phyloP scores from a whole-genome alignment of 495 filamentous ascomycete species.

The Aspergillus asperescens region DNA sequence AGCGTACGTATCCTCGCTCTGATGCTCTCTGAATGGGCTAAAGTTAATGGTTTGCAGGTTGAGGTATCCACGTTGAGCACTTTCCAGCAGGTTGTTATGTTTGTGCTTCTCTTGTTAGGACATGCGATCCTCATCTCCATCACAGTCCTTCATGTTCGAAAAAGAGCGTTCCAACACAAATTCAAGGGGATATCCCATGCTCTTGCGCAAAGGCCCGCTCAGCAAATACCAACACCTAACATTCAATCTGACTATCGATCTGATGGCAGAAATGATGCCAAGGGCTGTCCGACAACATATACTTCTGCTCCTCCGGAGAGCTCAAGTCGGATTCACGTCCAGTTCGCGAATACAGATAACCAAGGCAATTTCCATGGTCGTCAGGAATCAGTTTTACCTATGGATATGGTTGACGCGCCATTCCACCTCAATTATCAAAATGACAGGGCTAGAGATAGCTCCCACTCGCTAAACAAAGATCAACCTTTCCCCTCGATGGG shows the following conservation, averaged over 20 bases:
- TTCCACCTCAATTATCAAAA: conserved; percentile 39
- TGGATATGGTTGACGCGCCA: not conserved
- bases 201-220: conserved; percentile 20
- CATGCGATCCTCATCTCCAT: conserved; percentile 49
- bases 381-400: too few relatives aligned
- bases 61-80: conserved; percentile 66
- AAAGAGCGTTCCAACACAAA: conserved; percentile 63
- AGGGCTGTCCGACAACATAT: not conserved
- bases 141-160: conserved; percentile 51
- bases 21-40: not conserved
- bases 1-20: conserved; percentile 46
- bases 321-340: conserved; percentile 10
- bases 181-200: conserved; percentile 55
- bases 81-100: conserved; percentile 73
- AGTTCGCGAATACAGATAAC: conserved; percentile 13
- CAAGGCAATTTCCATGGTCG: conserved; percentile 23
- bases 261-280: not conserved
- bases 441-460: conserved; percentile 22
- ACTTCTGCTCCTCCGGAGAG: not conserved
- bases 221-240: conserved; percentile 6
- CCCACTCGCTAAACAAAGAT: conserved; percentile 17
- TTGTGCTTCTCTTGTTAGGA: conserved; percentile 66
- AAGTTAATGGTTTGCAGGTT: conserved; percentile 30
- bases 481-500: conserved; percentile 22
- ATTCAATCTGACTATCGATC: not conserved